Base-by-base conservation (phyloP, 768 basidiomycete species). In the Russula compacta region DNA sequence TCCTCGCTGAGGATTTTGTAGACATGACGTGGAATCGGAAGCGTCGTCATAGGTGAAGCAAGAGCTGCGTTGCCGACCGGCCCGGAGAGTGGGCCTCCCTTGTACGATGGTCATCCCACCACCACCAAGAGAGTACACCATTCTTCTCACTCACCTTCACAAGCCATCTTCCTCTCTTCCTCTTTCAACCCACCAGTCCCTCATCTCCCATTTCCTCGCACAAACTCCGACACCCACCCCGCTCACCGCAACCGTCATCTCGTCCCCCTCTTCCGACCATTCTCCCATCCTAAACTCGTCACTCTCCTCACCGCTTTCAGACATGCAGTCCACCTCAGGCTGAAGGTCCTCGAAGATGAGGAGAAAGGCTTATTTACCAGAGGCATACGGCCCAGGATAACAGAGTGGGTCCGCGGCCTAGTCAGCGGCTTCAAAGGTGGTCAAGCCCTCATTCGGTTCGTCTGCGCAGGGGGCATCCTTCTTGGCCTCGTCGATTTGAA, bases 341-440 rank as follows among this genome's bases (percentile, higher is more conserved):
- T 77, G 56, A 74, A 76, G 49, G 71, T 73, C 19, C 65, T 81
- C 39, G 57, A 72, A 29, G 74, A 79, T 21, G 71, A 73, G 6
- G 67, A 60, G 50, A 69, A 61, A 35, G 70, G 68, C 6, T 55
- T 72, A 9, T 63, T 65, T 40, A 53, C 57, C 14, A 52, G 50
- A 17, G 56, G 65, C 36, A 53, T 65, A 49, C 53, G 43, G 17
- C 35, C 56, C 11, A 44, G 65, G 36, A 44, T 61, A 46, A 73
- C 72, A 4, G 71, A 76, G 64, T 89, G 87, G 87, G 71, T 77
- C 3, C 66, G 68, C 12, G 77, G 77, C 17, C 71, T 84, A 2
- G 66, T 84, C 36, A 78, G 77, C 53, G 87, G 87, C 5, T 68
- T 87, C 44, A 81, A 83, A 65, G 87, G 88, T 1, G 86, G 87